Conservation (phyloP, 331 rosid genomes). For the Acacia concinna region DNA sequence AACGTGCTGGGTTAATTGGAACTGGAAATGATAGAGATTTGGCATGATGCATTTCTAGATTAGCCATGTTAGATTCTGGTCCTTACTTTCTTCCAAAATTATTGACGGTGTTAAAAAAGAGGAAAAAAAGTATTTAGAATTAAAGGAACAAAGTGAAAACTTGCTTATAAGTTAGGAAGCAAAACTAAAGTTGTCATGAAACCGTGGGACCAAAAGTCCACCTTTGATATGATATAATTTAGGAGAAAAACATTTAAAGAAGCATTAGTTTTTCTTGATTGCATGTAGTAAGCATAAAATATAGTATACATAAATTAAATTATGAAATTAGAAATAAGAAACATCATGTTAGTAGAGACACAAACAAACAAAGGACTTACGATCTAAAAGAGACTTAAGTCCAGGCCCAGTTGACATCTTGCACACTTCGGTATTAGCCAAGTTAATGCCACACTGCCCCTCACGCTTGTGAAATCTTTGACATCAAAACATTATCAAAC, state of each 20-base stretch:
- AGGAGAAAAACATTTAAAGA: background rate
- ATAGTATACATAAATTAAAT: background rate
- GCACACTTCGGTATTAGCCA: background rate
- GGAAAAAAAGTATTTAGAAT: background rate
- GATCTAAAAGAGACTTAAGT: constrained; percentile 93
- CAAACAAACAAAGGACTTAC: constrained; percentile 44
- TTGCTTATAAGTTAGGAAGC: background rate
- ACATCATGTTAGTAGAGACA: background rate
- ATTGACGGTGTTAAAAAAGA: background rate
- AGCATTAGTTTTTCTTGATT: background rate
- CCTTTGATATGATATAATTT: background rate
- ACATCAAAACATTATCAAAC: constrained; percentile 20
- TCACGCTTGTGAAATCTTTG: constrained; percentile 19
- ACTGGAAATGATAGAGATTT: background rate
- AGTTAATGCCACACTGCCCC: background rate
- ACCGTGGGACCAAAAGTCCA: background rate
- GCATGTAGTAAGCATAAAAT: background rate
- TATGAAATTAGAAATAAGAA: background rate
- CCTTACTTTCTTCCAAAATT: background rate
- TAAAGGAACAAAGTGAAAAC: background rate
- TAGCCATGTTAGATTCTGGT: background rate
- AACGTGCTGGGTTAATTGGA: background rate
- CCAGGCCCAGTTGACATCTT: constrained; percentile 81
- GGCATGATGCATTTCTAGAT: background rate
- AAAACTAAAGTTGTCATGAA: background rate